These are phyloP conservation scores for Malassezia cuniculi DNA, from an alignment of 1,284 basidiomycete genomes.

Conservation along the genomic window DNA sequence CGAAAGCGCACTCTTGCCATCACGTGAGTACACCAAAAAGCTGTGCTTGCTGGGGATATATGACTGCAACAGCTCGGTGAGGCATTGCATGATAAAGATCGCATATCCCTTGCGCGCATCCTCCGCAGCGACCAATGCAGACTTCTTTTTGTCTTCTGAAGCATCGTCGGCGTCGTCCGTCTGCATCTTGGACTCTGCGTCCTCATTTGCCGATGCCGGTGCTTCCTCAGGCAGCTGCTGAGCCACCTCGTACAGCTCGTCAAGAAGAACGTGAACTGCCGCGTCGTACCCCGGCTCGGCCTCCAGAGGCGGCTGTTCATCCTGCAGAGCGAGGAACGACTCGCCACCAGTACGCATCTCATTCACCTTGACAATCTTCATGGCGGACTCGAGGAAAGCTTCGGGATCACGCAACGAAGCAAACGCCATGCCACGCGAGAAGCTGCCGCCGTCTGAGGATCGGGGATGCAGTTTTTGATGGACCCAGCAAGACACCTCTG, in stretches of 20 bases:
- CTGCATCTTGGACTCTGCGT: not conserved
- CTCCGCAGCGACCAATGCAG: conserved; percentile 7
- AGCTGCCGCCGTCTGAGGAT: conserved; percentile 2
- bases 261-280: conserved; percentile 60
- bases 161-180: not conserved
- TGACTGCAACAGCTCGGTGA: conserved; percentile 83
- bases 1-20: conserved; percentile 50
- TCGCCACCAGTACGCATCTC: conserved; percentile 13
- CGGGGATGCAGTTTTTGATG: conserved; percentile 11
- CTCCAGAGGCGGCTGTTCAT: conserved; percentile 5
- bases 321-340: conserved; percentile 15
- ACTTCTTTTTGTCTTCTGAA: not conserved
- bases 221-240: not conserved
- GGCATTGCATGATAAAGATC: conserved; percentile 77
- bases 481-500: conserved; percentile 53
- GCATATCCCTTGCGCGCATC: conserved; percentile 54
- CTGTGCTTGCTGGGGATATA: conserved; percentile 80
- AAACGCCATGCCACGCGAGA: conserved; percentile 6
- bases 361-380: conserved; percentile 30
- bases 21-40: conserved; percentile 66
- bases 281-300: conserved; percentile 48
- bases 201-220: not conserved
- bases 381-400: conserved; percentile 67
- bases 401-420: conserved; percentile 59
- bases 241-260: conserved; percentile 50